Base-by-base conservation (phyloP, 2,329 filamentous ascomycete species). In the Geosmithia flava region DNA sequence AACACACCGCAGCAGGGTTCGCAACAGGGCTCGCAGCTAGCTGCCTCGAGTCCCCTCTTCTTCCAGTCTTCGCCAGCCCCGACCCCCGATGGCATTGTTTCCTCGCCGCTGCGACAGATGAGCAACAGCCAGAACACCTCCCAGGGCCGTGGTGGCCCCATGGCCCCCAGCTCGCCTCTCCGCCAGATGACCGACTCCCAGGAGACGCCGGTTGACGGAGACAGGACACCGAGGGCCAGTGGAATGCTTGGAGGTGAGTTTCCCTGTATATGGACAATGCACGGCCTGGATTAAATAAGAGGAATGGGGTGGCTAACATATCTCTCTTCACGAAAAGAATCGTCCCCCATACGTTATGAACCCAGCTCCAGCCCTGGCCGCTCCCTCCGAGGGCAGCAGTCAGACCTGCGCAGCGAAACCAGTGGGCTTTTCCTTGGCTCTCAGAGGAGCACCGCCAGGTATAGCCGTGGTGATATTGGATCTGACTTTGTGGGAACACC, bases 311-410 rank as follows among this genome's bases (percentile, higher is more conserved):
- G 33, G 13, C 33, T 37, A 13, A 37, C 33, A 37, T 3, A 37
- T 16, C 3, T 13, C 10, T 37, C 11, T 6, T 37, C 15, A 7
- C 3, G 10, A 37, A 37, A 19, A 95, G 91, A 90, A 59, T 97
- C 91, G 0, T 97, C 91, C 1, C 91, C 91, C 1, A 87, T 97
- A 55, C 81, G 83, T 62, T 97, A 96, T 62, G 87, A 87, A 49
- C 81, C 88, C 37, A 95, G 88, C 65, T 95, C 91, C 39, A 95
- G 87, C 60, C 87, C 88, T 23, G 81, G 80, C n/a, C 80, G 79
- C 59, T 72, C 70, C 53, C 66, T 75, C 49, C 68, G 76, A 20
- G 46, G 16, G 53, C 72, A 76, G 45, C 80, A 83, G 54, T 83
- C 85, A 47, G 82, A 91, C 60, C 72, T 87, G 52, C 80, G 80